Percentiles rank a stretch among this genome's conserved stretches.
phyloP scores from a whole-genome alignment of 768 basidiomycete species.

The Galerina sulciceps region DNA sequence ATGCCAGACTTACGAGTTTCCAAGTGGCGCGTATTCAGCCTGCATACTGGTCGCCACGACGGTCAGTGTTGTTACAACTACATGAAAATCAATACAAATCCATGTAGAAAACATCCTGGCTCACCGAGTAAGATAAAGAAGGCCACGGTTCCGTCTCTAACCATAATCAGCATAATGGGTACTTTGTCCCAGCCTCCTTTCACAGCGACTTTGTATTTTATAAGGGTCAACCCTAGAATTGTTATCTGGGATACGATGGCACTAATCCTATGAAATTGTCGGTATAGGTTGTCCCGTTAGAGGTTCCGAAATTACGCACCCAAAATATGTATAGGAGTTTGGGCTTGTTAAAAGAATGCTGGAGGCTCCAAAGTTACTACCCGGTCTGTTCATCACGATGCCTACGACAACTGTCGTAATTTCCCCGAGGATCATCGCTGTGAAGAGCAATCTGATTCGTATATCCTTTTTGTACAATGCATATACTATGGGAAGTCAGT shows the following conservation, averaged over 20 bases:
- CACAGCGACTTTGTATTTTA: conserved; percentile 31
- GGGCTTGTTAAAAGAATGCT: conserved; percentile 23
- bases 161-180: conserved; percentile 37
- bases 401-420: conserved; percentile 24
- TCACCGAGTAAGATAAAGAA: conserved; percentile 38
- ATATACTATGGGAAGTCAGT: conserved; percentile 25
- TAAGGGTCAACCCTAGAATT: conserved; percentile 33
- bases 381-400: conserved; percentile 22
- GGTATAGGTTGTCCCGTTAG: not conserved
- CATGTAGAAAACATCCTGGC: not conserved
- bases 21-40: conserved; percentile 26
- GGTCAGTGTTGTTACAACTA: conserved; percentile 26
- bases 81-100: not conserved
- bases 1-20: conserved; percentile 25
- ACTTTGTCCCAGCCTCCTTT: conserved; percentile 35
- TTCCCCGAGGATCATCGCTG: conserved; percentile 24
- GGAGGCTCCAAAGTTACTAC: conserved; percentile 17
- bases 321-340: conserved; percentile 30
- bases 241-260: conserved; percentile 34
- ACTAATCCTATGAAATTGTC: conserved; percentile 20
- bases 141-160: conserved; percentile 40
- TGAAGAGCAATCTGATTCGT: conserved; percentile 26
- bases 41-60: conserved; percentile 22
- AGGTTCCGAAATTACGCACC: conserved; percentile 15
- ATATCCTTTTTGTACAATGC: conserved; percentile 37